Evolutionary conservation across 2,329 filamentous ascomycete genomes (phyloP), one percentile per base, ranked within the genome.

Genomic region (Colletotrichum sp.): DNA sequence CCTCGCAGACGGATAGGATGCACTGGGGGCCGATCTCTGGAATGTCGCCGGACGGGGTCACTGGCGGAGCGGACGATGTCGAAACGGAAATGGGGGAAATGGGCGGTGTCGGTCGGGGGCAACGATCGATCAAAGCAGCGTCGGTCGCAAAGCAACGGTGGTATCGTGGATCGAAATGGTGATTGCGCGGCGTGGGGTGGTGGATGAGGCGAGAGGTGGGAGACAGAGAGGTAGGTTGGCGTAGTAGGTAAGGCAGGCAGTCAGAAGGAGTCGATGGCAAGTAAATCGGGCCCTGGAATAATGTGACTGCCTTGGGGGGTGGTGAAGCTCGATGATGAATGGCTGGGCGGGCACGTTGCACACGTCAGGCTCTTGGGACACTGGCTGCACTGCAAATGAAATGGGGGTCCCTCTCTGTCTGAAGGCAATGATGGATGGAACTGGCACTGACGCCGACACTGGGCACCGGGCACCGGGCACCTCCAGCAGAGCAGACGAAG

Each of bases 241-340:
- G 39, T 48, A 30, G 60, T 24, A 66, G 67, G 59, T 24, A 61
- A 26, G 21, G 55, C 7, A 36, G 28, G 57, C 43, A 52, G 43
- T 52, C n/a, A 52, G 30, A 28, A 36, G 52, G 68, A 64, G 64
- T 67, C 67, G 77, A 69, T 67, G 75, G 65, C 43, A 21, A 52
- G 43, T 69, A 65, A 77, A 73, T 61, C 71, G 61, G 74, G 70
- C 61, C 64, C 70, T 63, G 67, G 70, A 63, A 65, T 63, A 77
- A 77, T 77, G 74, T 68, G 68, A 76, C 77, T 78, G 75, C 72
- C 75, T 78, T 75, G 71, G 71, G 70, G 65, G 72, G 59, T 32
- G 36, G 55, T 71, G 75, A 73, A 67, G 70, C 65, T 74, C 24
- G 60, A 61, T 70, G 65, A 67, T 74, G 71, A 74, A 68, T 77